Percentiles rank a stretch among this genome's conserved stretches.
phyloP scores from a whole-genome alignment of 2,329 filamentous ascomycete species.

The Cladophialophora carrionii region DNA sequence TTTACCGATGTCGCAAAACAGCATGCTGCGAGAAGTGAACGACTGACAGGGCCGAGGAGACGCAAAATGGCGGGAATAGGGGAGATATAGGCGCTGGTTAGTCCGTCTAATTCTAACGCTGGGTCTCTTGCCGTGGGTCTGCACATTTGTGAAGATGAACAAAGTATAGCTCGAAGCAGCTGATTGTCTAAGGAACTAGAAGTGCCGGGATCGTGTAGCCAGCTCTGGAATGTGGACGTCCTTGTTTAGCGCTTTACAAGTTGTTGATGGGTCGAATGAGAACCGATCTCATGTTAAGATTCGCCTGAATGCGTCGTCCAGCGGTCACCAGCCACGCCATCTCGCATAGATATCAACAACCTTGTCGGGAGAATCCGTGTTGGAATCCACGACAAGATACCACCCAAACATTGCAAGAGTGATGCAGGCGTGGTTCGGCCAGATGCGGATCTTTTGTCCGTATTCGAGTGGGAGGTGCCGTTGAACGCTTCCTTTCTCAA shows the following conservation, averaged over 20 bases:
- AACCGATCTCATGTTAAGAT: not conserved
- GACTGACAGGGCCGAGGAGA: too few relatives aligned
- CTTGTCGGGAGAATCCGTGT: slow-evolving; percentile 55
- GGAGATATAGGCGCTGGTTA: too few relatives aligned
- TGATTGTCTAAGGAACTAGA: not conserved
- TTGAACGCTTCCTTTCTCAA: slow-evolving; percentile 47
- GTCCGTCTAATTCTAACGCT: too few relatives aligned
- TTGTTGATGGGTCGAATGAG: not conserved
- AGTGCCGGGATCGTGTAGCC: not conserved
- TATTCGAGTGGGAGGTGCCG: slow-evolving; percentile 57
- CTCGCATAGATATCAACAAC: slow-evolving; percentile 76
- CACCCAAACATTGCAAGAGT: slow-evolving; percentile 70
- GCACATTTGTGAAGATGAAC: not conserved
- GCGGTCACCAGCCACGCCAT: slow-evolving; percentile 68
- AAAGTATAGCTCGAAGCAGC: not conserved
- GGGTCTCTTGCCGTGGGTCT: too few relatives aligned
- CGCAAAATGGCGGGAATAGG: too few relatives aligned
- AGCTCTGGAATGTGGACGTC: not conserved
- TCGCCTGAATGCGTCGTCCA: not conserved
- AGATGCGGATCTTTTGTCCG: slow-evolving; percentile 70
- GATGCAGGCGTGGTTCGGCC: slow-evolving; percentile 82
- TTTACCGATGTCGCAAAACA: too few relatives aligned
- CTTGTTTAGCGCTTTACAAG: not conserved
- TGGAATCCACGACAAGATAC: slow-evolving; percentile 74
- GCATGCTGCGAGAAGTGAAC: too few relatives aligned